Percentiles rank a stretch among this genome's conserved stretches.
Conservation (phyloP, 108 stramenopile species). For the Stephanodiscus triporus region DNA sequence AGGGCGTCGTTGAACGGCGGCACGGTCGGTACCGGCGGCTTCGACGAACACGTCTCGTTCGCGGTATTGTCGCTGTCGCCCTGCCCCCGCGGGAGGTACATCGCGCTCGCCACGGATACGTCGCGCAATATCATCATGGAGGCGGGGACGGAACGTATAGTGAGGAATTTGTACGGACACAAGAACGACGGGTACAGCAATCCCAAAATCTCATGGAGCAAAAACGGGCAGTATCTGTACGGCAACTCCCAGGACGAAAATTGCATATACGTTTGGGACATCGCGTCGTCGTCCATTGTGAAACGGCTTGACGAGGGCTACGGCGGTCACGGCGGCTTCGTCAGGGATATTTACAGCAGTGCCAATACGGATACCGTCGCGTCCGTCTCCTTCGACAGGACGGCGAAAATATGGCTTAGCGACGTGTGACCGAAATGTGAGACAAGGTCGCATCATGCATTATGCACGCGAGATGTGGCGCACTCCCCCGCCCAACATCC, state of each 20-base stretch:
- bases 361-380: conserved; percentile 62
- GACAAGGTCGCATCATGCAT: too few species aligned
- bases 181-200: conserved; percentile 74
- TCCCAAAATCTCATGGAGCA: conserved; percentile 84
- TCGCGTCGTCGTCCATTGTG: conserved; percentile 73
- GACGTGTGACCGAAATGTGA: conserved; percentile 32
- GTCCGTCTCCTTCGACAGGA: conserved; percentile 81
- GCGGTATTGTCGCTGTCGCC: conserved; percentile 70
- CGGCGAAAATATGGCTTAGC: conserved; percentile 70
- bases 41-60: conserved; percentile 87
- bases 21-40: conserved; percentile 55
- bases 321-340: conserved; percentile 61
- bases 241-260: conserved; percentile 82
- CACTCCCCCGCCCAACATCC: neutral
- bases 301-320: conserved; percentile 52
- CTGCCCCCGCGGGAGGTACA: conserved; percentile 62
- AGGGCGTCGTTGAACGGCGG: conserved; percentile 69
- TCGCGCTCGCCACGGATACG: conserved; percentile 80
- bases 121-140: conserved; percentile 86
- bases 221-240: conserved; percentile 74
- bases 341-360: conserved; percentile 77
- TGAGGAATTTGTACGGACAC: conserved; percentile 86
- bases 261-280: conserved; percentile 79
- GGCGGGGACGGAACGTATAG: conserved; percentile 48
- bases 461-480: conserved; percentile 12